phyloP scores from a whole-genome alignment of 1,284 basidiomycete genomes.

The Austroboletus novae-zelandiae region DNA sequence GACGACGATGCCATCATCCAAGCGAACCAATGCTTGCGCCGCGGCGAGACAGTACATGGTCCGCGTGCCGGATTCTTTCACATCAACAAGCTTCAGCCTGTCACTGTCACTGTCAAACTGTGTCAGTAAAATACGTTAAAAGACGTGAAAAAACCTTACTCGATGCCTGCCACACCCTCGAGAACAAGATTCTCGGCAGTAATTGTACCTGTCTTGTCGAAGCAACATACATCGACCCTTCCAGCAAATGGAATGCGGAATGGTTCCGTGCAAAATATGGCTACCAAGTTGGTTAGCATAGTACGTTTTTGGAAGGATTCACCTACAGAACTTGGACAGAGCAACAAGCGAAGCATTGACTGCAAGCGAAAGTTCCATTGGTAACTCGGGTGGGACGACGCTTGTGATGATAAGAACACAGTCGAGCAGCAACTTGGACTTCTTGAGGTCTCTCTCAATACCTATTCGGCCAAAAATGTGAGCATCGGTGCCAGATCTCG shows the following conservation, averaged over 20 bases:
- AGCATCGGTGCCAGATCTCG: background rate
- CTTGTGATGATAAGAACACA: conserved; percentile 94
- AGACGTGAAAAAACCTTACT: conserved; percentile 49
- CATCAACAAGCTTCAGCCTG: conserved; percentile 68
- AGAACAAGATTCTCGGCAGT: conserved; percentile 94
- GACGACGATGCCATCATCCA: conserved; percentile 91
- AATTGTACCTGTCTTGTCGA: conserved; percentile 97
- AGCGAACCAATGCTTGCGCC: conserved; percentile 91
- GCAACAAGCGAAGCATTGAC: conserved; percentile 94
- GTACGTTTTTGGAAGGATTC: background rate
- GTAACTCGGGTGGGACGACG: conserved; percentile 92
- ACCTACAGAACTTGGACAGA: conserved; percentile 82
- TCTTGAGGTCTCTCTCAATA: conserved; percentile 86
- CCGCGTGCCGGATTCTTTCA: conserved; percentile 73
- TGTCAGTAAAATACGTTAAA: conserved; percentile 6
- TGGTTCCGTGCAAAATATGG: conserved; percentile 96
- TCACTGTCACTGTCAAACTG: conserved; percentile 48
- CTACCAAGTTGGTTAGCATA: conserved; percentile 39
- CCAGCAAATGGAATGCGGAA: conserved; percentile 95
- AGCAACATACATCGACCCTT: conserved; percentile 94
- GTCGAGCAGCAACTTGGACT: conserved; percentile 89
- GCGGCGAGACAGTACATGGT: conserved; percentile 90
- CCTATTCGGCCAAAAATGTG: conserved; percentile 36
- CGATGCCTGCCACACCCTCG: conserved; percentile 85
- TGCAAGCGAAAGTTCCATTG: conserved; percentile 93